Evolutionary conservation across 2,329 filamentous ascomycete species (phyloP), one percentile per base, ranked within the genome.

Genomic region (Fusarium redolens): DNA sequence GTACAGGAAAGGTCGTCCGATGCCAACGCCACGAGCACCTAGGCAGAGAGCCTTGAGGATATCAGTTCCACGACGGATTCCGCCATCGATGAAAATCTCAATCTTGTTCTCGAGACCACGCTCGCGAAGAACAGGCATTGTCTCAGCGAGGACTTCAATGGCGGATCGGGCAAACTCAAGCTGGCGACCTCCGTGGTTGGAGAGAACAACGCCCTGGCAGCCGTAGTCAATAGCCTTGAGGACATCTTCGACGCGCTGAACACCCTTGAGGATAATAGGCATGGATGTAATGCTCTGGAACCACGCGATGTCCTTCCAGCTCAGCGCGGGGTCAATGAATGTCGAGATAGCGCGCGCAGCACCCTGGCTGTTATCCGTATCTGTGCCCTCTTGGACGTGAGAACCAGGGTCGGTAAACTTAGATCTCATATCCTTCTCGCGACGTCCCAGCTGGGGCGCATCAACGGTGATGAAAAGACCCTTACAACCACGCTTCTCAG

Each of bases 401-500:
- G 92, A 93, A 13, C 95, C 96, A 18, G 89, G 89, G 76, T 97
- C 96, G 41, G 90, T 90, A 80, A 97, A 97, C 83, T 98, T 98
- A 74, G 89, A 90, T 43, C 96, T 93, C 96, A 98, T 98, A 81
- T 98, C 96, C 86, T 98, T 99, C 83, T 99, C 96, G 75, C 96
- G 89, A 43, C 96, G 91, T 45, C 96, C 96, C 28, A 99, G 91
- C 83, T 98, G 96, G 10, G 96, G 96, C 58, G 96, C 96, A 81
- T 99, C 96, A 61, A 99, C 96, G 5, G 96, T 99, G 85, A 99
- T 98, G 87, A 99, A 99, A 22, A 99, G 90, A 14, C 92, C 96
- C 83, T 94, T 96, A 87, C 96, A 98, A 33, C 96, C 96, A 63
- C 96, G 92, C 79, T 86, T 86, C 85, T 99, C 96, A 68, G 96